Evolutionary conservation across 139 green algal genomes (phyloP).

Genomic region (Chlamydomonas sp.): DNA sequence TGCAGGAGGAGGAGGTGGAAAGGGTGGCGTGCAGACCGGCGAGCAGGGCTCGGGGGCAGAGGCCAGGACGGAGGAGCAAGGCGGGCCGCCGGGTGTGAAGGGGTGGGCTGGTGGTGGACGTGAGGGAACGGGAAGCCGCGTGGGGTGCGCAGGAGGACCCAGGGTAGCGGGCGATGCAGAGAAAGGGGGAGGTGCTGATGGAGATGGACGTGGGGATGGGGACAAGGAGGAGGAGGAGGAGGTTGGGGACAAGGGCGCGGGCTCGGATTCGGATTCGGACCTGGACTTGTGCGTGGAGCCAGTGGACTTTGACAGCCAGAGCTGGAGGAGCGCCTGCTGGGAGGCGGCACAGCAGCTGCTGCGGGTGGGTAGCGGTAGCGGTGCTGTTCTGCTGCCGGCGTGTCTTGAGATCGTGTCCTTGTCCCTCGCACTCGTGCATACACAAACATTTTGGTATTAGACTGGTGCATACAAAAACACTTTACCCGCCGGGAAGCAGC

Average conservation of each 20-base stretch:
- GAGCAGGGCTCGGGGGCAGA: no score
- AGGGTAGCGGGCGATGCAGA: no score
- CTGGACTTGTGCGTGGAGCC: neutral
- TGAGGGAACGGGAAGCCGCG: no score
- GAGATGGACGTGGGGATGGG: neutral
- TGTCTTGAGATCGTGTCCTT: no score
- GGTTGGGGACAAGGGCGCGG: neutral
- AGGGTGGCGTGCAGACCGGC: no score
- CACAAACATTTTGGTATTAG: neutral
- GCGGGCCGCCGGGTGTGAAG: no score
- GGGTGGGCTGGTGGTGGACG: no score
- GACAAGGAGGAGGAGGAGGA: neutral
- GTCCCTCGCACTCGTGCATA: no score
- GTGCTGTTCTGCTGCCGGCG: neutral
- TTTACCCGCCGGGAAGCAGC: neutral
- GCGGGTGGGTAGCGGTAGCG: neutral
- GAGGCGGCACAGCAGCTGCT: slow-evolving; percentile 11
- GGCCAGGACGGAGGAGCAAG: no score
- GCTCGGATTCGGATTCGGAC: neutral
- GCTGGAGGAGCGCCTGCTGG: slow-evolving; percentile 12
- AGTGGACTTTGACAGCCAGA: slow-evolving; percentile 12
- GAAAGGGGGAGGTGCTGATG: no score
- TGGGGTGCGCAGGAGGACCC: no score
- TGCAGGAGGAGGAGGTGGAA: no score
- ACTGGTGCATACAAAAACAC: neutral